These are phyloP conservation scores for Beta vulgaris DNA, from an alignment of 148 eudicot species.

Conservation along the genomic window DNA sequence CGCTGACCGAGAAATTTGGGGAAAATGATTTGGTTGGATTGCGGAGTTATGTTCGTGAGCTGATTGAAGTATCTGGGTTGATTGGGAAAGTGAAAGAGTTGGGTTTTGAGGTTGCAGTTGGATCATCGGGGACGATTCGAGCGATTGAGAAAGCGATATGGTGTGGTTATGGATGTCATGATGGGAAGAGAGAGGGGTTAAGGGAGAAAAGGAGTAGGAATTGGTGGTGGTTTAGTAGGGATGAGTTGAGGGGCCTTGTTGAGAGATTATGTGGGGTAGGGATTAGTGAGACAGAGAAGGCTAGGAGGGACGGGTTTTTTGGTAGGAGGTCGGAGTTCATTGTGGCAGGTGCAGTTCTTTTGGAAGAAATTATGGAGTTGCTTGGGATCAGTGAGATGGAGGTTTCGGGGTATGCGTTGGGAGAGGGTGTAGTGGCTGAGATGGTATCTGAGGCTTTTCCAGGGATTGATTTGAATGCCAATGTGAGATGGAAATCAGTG, in stretches of 20 bases:
- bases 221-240: conserved; percentile 37
- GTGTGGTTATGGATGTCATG: conserved; percentile 35
- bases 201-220: conserved; percentile 44
- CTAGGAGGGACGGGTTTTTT: conserved; percentile 43
- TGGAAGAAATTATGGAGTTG: conserved; percentile 59
- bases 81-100: conserved; percentile 36
- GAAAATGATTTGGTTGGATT: conserved; percentile 25
- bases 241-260: conserved; percentile 52
- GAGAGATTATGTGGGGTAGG: conserved; percentile 40
- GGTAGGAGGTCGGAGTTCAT: conserved; percentile 57
- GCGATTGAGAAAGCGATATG: conserved; percentile 60
- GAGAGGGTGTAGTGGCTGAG: conserved; percentile 70
- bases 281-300: conserved; percentile 24
- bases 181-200: conserved; percentile 21
- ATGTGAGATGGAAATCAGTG: conserved; percentile 63
- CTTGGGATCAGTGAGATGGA: conserved; percentile 55
- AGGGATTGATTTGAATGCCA: conserved; percentile 43
- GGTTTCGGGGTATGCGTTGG: conserved; percentile 65
- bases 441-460: conserved; percentile 34
- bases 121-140: conserved; percentile 72
- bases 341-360: conserved; percentile 55
- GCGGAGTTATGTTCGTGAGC: conserved; percentile 39
- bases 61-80: conserved; percentile 39
- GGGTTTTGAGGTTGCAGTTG: conserved; percentile 48
- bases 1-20: conserved; percentile 41